phyloP scores from a whole-genome alignment of 1,139 yeast species.

The Blastobotrys buckinghamii region DNA sequence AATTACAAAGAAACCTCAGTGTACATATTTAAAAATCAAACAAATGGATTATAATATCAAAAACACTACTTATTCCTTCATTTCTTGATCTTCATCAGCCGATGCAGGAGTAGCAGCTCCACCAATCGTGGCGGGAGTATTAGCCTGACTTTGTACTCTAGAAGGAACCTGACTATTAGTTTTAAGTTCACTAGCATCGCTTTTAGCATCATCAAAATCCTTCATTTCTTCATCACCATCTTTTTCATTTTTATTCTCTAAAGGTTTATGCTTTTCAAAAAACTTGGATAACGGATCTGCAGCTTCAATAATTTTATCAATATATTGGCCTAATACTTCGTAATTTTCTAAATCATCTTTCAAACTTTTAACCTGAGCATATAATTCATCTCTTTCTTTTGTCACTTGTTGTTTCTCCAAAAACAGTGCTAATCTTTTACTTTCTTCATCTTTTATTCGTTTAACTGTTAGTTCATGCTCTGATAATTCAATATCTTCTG shows the following conservation, averaged over 20 bases:
- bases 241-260: neutral
- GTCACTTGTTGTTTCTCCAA: slow-evolving; percentile 23
- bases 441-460: slow-evolving; percentile 31
- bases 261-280: slow-evolving; percentile 7
- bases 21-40: too few species aligned
- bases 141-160: neutral
- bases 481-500: slow-evolving; percentile 18
- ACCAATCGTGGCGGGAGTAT: neutral
- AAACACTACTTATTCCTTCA: neutral
- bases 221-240: neutral
- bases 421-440: slow-evolving; percentile 26
- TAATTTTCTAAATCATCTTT: slow-evolving; percentile 28
- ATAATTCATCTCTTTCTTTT: slow-evolving; percentile 22
- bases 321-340: slow-evolving; percentile 23
- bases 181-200: neutral
- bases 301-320: slow-evolving; percentile 23
- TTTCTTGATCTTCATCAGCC: neutral
- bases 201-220: neutral
- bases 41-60: too few species aligned
- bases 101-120: neutral
- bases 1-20: too few species aligned
- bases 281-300: neutral
- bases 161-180: neutral
- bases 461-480: slow-evolving; percentile 29
- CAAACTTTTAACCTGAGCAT: slow-evolving; percentile 24